phyloP scores from a whole-genome alignment of 331 rosid genomes.

The Malus hybrid region DNA sequence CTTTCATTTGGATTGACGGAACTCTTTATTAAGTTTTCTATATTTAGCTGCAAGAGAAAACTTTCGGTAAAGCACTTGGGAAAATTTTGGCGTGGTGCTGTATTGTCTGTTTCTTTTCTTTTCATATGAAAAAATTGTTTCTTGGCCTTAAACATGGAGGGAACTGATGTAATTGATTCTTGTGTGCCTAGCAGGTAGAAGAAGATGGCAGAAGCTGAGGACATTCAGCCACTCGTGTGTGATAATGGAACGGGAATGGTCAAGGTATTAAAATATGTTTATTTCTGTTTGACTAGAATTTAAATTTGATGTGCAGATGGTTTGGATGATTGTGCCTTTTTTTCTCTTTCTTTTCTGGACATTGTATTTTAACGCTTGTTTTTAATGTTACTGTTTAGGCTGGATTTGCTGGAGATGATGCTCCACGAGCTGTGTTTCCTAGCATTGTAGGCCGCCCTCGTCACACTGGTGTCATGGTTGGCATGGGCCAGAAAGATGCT shows the following conservation, averaged over 20 bases:
- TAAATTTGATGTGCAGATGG: background rate
- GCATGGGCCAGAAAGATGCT: slow-evolving; percentile 99
- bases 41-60: background rate
- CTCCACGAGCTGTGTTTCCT: slow-evolving; percentile 98
- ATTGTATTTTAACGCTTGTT: background rate
- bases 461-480: slow-evolving; percentile 99
- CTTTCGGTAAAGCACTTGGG: background rate
- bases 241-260: slow-evolving; percentile 99
- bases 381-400: slow-evolving; percentile 43
- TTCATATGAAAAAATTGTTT: background rate
- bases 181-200: slow-evolving; percentile 25
- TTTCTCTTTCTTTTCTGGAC: background rate
- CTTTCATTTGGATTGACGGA: background rate
- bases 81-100: background rate
- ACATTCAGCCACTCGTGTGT: slow-evolving; percentile 95
- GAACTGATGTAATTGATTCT: background rate
- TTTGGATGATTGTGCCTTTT: background rate
- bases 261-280: slow-evolving; percentile 43
- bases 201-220: slow-evolving; percentile 96
- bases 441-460: slow-evolving; percentile 99
- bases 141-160: background rate
- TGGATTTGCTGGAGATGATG: slow-evolving; percentile 99
- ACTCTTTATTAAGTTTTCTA: background rate
- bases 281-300: background rate
- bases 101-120: background rate